Percentiles rank a stretch among this genome's conserved stretches.
Conservation (phyloP, 108 stramenopile genomes). For the Nitzschia sp. region DNA sequence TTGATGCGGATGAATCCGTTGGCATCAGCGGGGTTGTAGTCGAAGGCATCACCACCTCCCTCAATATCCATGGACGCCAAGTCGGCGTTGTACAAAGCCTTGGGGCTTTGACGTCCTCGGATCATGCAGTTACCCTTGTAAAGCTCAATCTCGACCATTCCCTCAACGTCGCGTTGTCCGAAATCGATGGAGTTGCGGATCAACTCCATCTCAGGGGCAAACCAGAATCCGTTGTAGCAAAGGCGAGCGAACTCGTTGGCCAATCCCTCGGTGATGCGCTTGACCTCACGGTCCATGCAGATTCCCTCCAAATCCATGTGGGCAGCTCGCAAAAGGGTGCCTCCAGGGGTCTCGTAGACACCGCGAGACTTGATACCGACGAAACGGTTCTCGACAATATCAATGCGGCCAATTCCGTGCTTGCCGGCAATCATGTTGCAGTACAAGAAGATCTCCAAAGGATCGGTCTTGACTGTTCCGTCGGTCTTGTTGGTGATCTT, state of each 20-base stretch:
- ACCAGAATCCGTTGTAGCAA: slow-evolving; percentile 99
- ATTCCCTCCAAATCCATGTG: slow-evolving; percentile 97
- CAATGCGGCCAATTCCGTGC: slow-evolving; percentile 97
- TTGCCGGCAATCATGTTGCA: slow-evolving; percentile 96
- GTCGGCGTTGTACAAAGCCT: slow-evolving; percentile 94
- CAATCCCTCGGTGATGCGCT: slow-evolving; percentile 92
- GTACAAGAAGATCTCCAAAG: slow-evolving; percentile 94
- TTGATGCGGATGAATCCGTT: slow-evolving; percentile 99
- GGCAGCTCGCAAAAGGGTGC: slow-evolving; percentile 91
- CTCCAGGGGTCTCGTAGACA: slow-evolving; percentile 98
- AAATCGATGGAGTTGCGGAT: slow-evolving; percentile 87
- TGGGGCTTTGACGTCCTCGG: slow-evolving; percentile 80
- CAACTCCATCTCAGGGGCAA: slow-evolving; percentile 98
- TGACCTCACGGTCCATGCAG: slow-evolving; percentile 97
- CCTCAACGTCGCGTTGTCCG: slow-evolving; percentile 89
- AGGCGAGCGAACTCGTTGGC: slow-evolving; percentile 90
- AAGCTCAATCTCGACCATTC: slow-evolving; percentile 85
- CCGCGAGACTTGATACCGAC: slow-evolving; percentile 99
- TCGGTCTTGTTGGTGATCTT: slow-evolving; percentile 91
- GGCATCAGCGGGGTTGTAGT: slow-evolving; percentile 97
- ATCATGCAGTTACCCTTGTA: slow-evolving; percentile 96
- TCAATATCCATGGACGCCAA: slow-evolving; percentile 98
- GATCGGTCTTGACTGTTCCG: slow-evolving; percentile 86
- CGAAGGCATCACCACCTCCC: slow-evolving; percentile 93
- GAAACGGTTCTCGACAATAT: slow-evolving; percentile 99